Evolutionary conservation across 495 filamentous ascomycete species (phyloP).

Genomic region (Hypoxylon fuscum): DNA sequence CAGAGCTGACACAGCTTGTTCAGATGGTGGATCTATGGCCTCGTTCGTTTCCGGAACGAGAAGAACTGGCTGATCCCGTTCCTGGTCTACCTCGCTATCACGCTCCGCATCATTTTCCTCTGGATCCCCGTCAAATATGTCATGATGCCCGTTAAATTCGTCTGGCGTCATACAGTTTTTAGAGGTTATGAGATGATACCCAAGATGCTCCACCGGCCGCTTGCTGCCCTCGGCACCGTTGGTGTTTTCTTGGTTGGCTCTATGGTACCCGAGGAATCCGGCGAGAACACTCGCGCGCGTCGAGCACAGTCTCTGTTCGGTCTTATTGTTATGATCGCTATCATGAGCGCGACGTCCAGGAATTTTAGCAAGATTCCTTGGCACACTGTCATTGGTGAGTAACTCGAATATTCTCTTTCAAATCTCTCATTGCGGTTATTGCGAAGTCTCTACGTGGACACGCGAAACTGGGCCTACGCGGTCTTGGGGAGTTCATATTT

Average conservation of each 20-base stretch:
- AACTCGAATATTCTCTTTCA: not conserved
- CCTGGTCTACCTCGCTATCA: constrained; percentile 79
- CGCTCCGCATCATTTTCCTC: constrained; percentile 75
- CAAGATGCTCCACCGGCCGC: constrained; percentile 65
- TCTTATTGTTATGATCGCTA: constrained; percentile 72
- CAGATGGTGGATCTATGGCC: constrained; percentile 89
- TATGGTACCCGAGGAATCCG: constrained; percentile 73
- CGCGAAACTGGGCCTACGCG: not conserved
- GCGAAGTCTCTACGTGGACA: too few relatives aligned
- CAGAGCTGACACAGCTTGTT: constrained; percentile 22
- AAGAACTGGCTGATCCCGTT: constrained; percentile 87
- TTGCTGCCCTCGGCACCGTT: constrained; percentile 67
- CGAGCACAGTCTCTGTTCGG: constrained; percentile 85
- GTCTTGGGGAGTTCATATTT: not conserved
- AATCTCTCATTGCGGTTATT: too few relatives aligned
- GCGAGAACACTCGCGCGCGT: constrained; percentile 79
- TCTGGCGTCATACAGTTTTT: constrained; percentile 72
- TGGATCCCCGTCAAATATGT: constrained; percentile 74
- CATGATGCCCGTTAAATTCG: constrained; percentile 67
- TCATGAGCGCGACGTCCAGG: constrained; percentile 74
- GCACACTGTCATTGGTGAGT: constrained; percentile 79
- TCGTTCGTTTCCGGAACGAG: constrained; percentile 76
- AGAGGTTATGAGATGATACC: constrained; percentile 66
- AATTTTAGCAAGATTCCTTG: constrained; percentile 76
- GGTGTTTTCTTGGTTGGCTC: constrained; percentile 77